Evolutionary conservation across 2,329 filamentous ascomycete species (phyloP).

Genomic region (Neospermospora avenae): DNA sequence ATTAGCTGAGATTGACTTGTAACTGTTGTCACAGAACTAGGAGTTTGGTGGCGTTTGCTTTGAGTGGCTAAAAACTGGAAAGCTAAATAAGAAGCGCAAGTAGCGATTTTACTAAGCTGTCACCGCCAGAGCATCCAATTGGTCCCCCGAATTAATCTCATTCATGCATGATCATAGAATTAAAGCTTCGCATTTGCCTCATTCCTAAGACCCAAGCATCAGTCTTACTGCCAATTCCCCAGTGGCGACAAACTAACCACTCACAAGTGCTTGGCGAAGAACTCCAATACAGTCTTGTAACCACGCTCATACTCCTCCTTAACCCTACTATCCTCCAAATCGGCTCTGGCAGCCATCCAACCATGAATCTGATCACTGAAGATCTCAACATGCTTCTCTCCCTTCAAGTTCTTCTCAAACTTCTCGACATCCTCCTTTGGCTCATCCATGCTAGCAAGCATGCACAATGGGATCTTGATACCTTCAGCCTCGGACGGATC

Average conservation of each 20-base stretch:
- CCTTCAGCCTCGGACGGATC: conserved; percentile 57
- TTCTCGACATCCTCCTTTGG: conserved; percentile 41
- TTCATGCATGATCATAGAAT: neutral
- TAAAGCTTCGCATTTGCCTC: conserved; percentile 8
- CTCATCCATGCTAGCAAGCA: conserved; percentile 67
- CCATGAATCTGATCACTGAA: conserved; percentile 52
- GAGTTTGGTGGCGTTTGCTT: too few relatives aligned
- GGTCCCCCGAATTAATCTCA: too few relatives aligned
- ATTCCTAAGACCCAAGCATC: neutral
- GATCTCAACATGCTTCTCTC: conserved; percentile 46
- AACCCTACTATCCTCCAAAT: conserved; percentile 45
- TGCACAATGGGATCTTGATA: conserved; percentile 57
- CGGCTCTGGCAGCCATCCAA: conserved; percentile 55
- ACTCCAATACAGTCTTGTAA: conserved; percentile 44
- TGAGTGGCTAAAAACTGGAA: too few relatives aligned
- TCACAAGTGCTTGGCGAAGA: conserved; percentile 42
- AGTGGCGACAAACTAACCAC: neutral
- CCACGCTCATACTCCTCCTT: conserved; percentile 48
- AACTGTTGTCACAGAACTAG: too few relatives aligned
- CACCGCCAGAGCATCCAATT: too few relatives aligned
- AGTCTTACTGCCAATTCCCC: neutral
- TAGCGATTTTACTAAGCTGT: too few relatives aligned
- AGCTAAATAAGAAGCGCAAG: too few relatives aligned
- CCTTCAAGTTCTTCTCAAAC: conserved; percentile 43
- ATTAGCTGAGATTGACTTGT: too few relatives aligned